Evolutionary conservation across 2,329 filamentous ascomycete species (phyloP), one percentile per base, ranked within the genome.

Genomic region (Colletotrichum sojae): DNA sequence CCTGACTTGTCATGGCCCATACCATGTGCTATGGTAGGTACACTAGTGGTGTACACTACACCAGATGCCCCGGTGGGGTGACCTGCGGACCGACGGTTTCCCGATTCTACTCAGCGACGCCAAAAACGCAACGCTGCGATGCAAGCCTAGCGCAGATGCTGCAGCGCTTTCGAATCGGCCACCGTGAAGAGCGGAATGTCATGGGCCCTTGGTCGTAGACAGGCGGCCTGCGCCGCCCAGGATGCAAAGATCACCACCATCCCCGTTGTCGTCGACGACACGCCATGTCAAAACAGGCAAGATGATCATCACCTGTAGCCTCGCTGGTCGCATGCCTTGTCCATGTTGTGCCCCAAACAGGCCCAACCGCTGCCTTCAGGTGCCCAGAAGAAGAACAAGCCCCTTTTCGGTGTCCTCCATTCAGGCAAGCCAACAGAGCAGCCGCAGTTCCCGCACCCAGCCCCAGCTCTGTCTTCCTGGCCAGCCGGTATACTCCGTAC

Each of bases 371-470:
- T 48, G 27, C 36, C 40, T n/a, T 18, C 43, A 39, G 48, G 43
- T 15, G 52, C 60, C 46, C 64, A 67, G 49, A 40, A 51, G 51
- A 67, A 22, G 31, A 49, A 6, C 45, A n/a, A 20, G 54, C 48
- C 27, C 49, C 40, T 27, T 58, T 64, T 49, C 39, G 36, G 49
- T 25, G 48, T 39, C 9, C 25, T 56, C 22, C 4, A 25, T 25
- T 36, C 49, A 56, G 66, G 65, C 49, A 45, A 66, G 66, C 62
- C 45, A 36, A 36, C 31, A 36, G 31, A 66, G 49, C 51, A 66
- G 56, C 36, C 62, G 62, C 62, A 66, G 51, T 60, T 69, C 55
- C 62, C 55, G 55, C 67, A 56, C 18, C 43, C 52, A 69, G 62
- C 55, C 62, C 62, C 45, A 45, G 54, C n/a, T 40, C 55, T 20